phyloP scores from a whole-genome alignment of 2,329 filamentous ascomycete species.

The Monilinia laxa region DNA sequence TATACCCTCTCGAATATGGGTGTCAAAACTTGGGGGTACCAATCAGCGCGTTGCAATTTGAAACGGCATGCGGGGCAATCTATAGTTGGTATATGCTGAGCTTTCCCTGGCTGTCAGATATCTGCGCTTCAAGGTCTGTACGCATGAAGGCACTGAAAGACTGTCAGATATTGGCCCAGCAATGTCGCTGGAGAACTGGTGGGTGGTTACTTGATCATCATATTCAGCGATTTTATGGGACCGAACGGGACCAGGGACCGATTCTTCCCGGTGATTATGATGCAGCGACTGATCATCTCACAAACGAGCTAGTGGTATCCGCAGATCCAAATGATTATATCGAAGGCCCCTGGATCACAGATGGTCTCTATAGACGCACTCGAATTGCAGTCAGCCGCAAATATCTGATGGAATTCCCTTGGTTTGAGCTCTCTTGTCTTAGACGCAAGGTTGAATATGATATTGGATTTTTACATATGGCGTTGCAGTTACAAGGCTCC shows the following conservation, averaged over 20 bases:
- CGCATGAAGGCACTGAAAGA: slow-evolving; percentile 8
- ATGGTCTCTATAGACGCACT: slow-evolving; percentile 1
- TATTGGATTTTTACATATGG: slow-evolving; percentile 11
- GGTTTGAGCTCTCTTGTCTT: slow-evolving; percentile 11
- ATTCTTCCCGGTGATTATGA: neutral
- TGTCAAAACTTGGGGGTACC: neutral
- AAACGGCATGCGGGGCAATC: neutral
- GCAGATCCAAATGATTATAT: slow-evolving; percentile 5
- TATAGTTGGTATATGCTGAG: slow-evolving; percentile 9
- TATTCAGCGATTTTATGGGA: slow-evolving; percentile 6
- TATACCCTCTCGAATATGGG: slow-evolving; percentile 17
- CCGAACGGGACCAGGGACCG: neutral
- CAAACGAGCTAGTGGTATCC: neutral
- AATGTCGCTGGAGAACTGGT: slow-evolving; percentile 18
- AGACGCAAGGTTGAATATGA: slow-evolving; percentile 20
- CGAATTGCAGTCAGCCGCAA: slow-evolving; percentile 4
- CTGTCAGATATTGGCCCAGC: slow-evolving; percentile 9
- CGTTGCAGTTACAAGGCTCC: neutral
- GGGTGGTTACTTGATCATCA: slow-evolving; percentile 20
- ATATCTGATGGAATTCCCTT: slow-evolving; percentile 16
- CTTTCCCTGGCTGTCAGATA: slow-evolving; percentile 2
- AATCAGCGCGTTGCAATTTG: neutral
- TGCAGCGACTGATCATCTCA: no score
- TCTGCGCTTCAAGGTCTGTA: neutral
- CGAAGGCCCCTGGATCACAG: neutral